Evolutionary conservation across 1,284 basidiomycete genomes (phyloP), one percentile per base, ranked within the genome.

Genomic region (Pseudomicrostroma phylloplanum): DNA sequence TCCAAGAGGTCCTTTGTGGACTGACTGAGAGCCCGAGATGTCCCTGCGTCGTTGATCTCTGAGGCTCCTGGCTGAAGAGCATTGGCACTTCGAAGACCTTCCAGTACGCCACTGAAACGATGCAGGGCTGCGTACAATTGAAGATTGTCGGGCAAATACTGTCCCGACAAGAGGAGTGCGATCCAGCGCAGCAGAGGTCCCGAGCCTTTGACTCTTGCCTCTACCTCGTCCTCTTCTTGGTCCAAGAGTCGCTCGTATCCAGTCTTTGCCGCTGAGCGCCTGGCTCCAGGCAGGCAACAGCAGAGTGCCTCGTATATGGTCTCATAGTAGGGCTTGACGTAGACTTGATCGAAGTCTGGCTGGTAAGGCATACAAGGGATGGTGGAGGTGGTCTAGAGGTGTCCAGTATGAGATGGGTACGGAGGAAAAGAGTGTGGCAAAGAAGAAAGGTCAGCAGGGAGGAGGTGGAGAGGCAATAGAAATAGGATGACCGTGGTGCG

Each of bases 61-160:
- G 13, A 13, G 55, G 17, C 15, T 13, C 55, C 54, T 60, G 3
- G 36, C 23, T 57, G 40, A 17, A 55, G 23, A 21, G 12, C 53
- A 25, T 36, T 36, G 30, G 30, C 30, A 9, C 9, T 3, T 36
- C 59, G 40, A 13, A 61, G n/a, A 1, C 54, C 54, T 15, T 61
- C 39, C 30, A 60, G 40, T 39, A 59, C 54, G 15, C 55, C 55
- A 2, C 56, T 39, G 25, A 40, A 26, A 21, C 25, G 42, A 57
- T 59, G 55, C 19, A 61, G 56, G 6, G 53, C 15, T 6, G 59
- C 53, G 26, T 55, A 61, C 7, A 61, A 40, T 30, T 61, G 59
- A 17, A n/a, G 26, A 57, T 60, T 60, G 19, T 49, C 41, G 9
- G 59, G 59, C 19, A 60, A 36, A 12, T n/a, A 48, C 43, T 48